phyloP scores from a whole-genome alignment of 2,329 filamentous ascomycete species.

The Penicillium sclerotiorum region DNA sequence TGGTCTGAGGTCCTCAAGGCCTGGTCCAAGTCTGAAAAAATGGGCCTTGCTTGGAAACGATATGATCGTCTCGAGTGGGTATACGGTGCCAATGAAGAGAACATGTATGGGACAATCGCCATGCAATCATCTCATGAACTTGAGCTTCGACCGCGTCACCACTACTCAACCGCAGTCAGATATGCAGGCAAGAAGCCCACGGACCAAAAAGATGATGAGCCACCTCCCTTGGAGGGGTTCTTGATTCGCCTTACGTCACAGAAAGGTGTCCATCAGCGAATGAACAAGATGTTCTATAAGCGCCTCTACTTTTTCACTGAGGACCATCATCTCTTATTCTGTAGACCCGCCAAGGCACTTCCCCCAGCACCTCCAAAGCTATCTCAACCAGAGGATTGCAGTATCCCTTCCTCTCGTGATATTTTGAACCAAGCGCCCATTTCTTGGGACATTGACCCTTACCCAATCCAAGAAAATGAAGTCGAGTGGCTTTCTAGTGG shows the following conservation, averaged over 20 bases:
- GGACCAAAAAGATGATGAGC: constrained; percentile 54
- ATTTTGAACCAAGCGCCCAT: constrained; percentile 61
- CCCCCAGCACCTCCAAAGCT: constrained; percentile 63
- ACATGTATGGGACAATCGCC: constrained; percentile 70
- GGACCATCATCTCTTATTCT: constrained; percentile 65
- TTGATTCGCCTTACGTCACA: constrained; percentile 67
- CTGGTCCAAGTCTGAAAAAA: constrained; percentile 62
- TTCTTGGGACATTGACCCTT: constrained; percentile 65
- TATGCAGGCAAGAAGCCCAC: constrained; percentile 39
- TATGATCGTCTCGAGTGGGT: constrained; percentile 72
- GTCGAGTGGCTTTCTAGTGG: constrained; percentile 60
- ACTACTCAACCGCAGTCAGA: constrained; percentile 60
- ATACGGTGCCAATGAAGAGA: constrained; percentile 65
- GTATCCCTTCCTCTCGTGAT: constrained; percentile 57
- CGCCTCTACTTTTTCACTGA: constrained; percentile 67
- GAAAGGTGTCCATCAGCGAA: constrained; percentile 58
- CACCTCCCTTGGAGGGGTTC: constrained; percentile 66
- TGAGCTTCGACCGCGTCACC: constrained; percentile 65
- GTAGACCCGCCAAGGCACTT: constrained; percentile 60
- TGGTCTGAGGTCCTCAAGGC: constrained; percentile 61
- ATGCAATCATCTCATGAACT: constrained; percentile 69
- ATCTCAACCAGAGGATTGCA: constrained; percentile 45
- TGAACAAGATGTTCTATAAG: constrained; percentile 66
- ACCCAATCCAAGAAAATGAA: constrained; percentile 55
- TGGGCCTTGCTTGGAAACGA: constrained; percentile 69